These are phyloP conservation scores for Cnidoscolus chayamansa DNA, from an alignment of 441 rosid species.

Conservation along the genomic window DNA sequence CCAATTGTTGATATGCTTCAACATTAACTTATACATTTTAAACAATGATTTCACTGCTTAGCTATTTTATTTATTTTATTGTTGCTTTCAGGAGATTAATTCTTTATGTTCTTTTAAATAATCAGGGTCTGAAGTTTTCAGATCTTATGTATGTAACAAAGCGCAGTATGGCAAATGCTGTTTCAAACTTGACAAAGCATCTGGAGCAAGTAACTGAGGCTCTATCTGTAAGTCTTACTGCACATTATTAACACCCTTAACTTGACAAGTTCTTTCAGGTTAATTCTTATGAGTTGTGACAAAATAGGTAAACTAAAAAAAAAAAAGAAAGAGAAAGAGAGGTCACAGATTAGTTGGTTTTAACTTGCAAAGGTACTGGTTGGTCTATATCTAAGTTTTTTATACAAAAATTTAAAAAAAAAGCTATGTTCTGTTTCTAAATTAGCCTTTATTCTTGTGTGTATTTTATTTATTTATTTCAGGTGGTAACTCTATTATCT, in stretches of 20 bases:
- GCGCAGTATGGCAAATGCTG: slow-evolving; percentile 69
- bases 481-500: background rate
- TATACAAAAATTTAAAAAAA: background rate
- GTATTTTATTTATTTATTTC: background rate
- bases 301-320: background rate
- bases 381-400: background rate
- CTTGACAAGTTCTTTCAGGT: background rate
- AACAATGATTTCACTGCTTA: background rate
- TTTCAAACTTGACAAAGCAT: slow-evolving; percentile 73
- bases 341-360: background rate
- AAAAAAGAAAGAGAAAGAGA: background rate
- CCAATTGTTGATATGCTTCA: background rate
- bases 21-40: background rate
- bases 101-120: slow-evolving; percentile 3
- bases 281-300: background rate
- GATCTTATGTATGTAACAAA: slow-evolving; percentile 93
- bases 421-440: background rate
- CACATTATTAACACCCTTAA: background rate
- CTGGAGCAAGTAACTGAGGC: slow-evolving; percentile 75
- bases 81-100: slow-evolving; percentile 21
- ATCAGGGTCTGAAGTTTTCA: slow-evolving; percentile 73
- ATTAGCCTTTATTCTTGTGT: background rate
- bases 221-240: slow-evolving; percentile 52
- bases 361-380: background rate
- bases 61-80: background rate